Evolutionary conservation across 495 filamentous ascomycete species (phyloP).

Genomic region (Annulohypoxylon maeteangense): DNA sequence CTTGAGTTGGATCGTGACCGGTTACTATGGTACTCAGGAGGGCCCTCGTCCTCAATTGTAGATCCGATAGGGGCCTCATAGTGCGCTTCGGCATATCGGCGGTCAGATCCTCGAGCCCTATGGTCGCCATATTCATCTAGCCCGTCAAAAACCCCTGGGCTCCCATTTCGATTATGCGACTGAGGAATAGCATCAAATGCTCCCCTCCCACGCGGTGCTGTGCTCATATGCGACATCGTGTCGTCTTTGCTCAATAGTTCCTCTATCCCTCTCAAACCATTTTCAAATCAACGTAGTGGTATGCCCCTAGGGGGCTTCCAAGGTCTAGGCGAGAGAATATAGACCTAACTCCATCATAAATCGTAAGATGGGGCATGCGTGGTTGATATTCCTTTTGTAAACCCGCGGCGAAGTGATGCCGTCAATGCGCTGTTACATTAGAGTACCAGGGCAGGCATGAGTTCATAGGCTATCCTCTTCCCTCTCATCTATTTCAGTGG

Average conservation of each 20-base stretch:
- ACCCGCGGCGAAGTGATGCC: conserved; percentile 14
- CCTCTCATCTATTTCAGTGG: conserved; percentile 10
- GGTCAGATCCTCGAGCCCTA: conserved; percentile 3
- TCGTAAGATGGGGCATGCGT: neutral
- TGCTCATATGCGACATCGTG: conserved; percentile 36
- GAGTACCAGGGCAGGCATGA: neutral
- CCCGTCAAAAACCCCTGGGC: conserved; percentile 8
- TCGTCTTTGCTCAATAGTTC: conserved; percentile 4
- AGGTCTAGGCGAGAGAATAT: neutral
- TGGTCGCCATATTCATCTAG: conserved; percentile 10
- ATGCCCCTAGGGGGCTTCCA: neutral
- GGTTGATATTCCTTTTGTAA: conserved; percentile 16
- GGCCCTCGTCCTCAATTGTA: neutral
- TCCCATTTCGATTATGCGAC: conserved; percentile 18
- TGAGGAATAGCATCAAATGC: conserved; percentile 27
- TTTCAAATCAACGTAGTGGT: neutral
- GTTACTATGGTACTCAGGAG: conserved; percentile 1
- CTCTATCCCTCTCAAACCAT: conserved; percentile 4
- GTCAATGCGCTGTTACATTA: conserved; percentile 8
- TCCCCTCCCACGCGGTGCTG: conserved; percentile 7
- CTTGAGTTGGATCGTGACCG: conserved; percentile 13
- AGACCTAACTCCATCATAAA: neutral
- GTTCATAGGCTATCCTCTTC: conserved; percentile 7
- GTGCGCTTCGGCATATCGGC: conserved; percentile 1
- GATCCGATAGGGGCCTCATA: neutral